A percentile compares a stretch with the other conserved stretches of the same genome.
Evolutionary conservation across 2,329 filamentous ascomycete species (phyloP).

Genomic region (Aspergillus candidus): DNA sequence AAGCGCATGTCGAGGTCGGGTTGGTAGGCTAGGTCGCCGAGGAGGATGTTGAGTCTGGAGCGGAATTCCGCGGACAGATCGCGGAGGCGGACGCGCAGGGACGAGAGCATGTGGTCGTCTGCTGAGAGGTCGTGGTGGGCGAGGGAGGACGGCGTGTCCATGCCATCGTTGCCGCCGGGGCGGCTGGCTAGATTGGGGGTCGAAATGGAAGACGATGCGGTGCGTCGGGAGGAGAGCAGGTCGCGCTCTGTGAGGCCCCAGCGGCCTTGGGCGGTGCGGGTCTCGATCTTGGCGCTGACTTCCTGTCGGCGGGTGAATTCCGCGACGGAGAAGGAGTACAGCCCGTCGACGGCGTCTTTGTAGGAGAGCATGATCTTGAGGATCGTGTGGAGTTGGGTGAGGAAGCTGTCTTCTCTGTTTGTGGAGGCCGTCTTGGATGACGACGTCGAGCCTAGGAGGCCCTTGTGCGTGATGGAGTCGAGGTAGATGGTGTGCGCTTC

Average conservation of each 20-base stretch:
- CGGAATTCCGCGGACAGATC: slow-evolving; percentile 71
- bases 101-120: slow-evolving; percentile 63
- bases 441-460: slow-evolving; percentile 67
- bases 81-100: slow-evolving; percentile 66
- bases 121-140: slow-evolving; percentile 28
- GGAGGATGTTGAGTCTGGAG: slow-evolving; percentile 67
- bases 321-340: slow-evolving; percentile 91
- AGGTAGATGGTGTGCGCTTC: slow-evolving; percentile 86
- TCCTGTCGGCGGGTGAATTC: slow-evolving; percentile 93
- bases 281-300: slow-evolving; percentile 65
- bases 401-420: slow-evolving; percentile 65
- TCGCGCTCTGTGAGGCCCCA: slow-evolving; percentile 59
- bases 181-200: slow-evolving; percentile 22
- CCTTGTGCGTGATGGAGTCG: slow-evolving; percentile 91
- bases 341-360: slow-evolving; percentile 83
- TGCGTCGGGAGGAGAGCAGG: slow-evolving; percentile 28
- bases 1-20: slow-evolving; percentile 94
- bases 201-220: slow-evolving; percentile 21
- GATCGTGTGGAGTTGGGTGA: slow-evolving; percentile 84
- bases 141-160: slow-evolving; percentile 37
- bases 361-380: slow-evolving; percentile 91
- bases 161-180: slow-evolving; percentile 19
- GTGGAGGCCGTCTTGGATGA: slow-evolving; percentile 26
- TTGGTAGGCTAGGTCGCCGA: slow-evolving; percentile 89
- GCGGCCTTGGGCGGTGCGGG: slow-evolving; percentile 56